A percentile compares a stretch with the other conserved stretches of the same genome.
phyloP scores from a whole-genome alignment of 2,329 filamentous ascomycete genomes.

The Escovopsis sp. region DNA sequence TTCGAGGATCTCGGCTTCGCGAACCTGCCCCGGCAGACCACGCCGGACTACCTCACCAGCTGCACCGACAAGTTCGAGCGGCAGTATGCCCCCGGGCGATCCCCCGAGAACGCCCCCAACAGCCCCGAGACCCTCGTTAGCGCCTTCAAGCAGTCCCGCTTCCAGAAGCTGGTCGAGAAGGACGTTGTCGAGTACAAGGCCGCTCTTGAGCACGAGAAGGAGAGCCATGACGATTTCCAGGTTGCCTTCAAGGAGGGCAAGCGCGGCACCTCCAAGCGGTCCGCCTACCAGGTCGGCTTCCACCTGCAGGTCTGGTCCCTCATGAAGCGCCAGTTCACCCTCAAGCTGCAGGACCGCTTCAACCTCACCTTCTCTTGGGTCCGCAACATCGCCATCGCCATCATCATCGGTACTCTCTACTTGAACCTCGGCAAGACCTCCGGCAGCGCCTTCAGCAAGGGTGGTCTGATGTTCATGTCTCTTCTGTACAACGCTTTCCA shows the following conservation, averaged over 20 bases:
- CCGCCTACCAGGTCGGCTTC: constrained; percentile 73
- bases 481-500: constrained; percentile 81
- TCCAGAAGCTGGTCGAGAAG: constrained; percentile 37
- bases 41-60: constrained; percentile 67
- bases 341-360: constrained; percentile 77
- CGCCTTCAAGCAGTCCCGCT: constrained; percentile 53
- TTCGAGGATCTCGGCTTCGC: constrained; percentile 66
- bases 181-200: constrained; percentile 59
- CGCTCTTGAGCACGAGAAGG: constrained; percentile 47
- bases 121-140: constrained; percentile 50
- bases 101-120: constrained; percentile 51
- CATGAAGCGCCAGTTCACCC: constrained; percentile 69
- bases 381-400: constrained; percentile 53
- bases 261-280: constrained; percentile 56
- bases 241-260: constrained; percentile 65
- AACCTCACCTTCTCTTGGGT: constrained; percentile 60
- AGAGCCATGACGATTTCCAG: constrained; percentile 62
- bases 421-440: constrained; percentile 51
- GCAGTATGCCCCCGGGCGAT: constrained; percentile 55
- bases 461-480: constrained; percentile 66
- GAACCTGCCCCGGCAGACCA: constrained; percentile 62
- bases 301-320: constrained; percentile 70
- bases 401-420: constrained; percentile 69
- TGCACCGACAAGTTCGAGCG: constrained; percentile 77
- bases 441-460: constrained; percentile 64